Percentiles rank a stretch among this genome's conserved stretches.
Conservation (phyloP, 2,329 filamentous ascomycete species). For the Albophoma yamanashiensis region DNA sequence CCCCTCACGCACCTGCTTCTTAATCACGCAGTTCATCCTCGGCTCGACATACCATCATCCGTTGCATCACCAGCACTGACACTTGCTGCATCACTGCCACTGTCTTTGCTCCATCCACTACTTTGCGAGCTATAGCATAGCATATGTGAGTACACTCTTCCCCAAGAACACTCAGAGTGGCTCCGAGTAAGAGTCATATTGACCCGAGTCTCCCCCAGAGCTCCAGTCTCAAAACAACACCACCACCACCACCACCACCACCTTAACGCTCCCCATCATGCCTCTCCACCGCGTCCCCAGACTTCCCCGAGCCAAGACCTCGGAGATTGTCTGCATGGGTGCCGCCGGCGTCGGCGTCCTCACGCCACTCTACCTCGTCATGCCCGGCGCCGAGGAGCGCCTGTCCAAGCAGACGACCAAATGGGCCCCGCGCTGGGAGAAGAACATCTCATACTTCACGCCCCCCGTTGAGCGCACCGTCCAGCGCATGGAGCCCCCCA, state of each 20-base stretch:
- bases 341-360: slow-evolving; percentile 42
- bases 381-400: slow-evolving; percentile 44
- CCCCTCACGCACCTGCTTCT: neutral
- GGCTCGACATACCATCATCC: neutral
- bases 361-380: slow-evolving; percentile 45
- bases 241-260: neutral
- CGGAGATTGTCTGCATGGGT: slow-evolving; percentile 42
- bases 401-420: slow-evolving; percentile 41
- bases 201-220: neutral
- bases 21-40: neutral
- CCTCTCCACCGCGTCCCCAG: slow-evolving; percentile 27
- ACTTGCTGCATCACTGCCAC: neutral
- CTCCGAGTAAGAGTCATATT: neutral
- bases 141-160: neutral
- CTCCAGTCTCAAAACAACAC: neutral
- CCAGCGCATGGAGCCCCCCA: slow-evolving; percentile 36
- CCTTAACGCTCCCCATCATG: slow-evolving; percentile 26
- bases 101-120: neutral
- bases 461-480: slow-evolving; percentile 35
- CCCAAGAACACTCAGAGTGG: neutral
- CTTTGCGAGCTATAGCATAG: neutral
- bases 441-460: slow-evolving; percentile 42
- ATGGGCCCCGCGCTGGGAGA: slow-evolving; percentile 51
- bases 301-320: slow-evolving; percentile 36
- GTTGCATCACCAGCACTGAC: neutral